Evolutionary conservation across 768 basidiomycete genomes (phyloP), one percentile per base, ranked within the genome.

Genomic region (Leccinum subgranulosum): DNA sequence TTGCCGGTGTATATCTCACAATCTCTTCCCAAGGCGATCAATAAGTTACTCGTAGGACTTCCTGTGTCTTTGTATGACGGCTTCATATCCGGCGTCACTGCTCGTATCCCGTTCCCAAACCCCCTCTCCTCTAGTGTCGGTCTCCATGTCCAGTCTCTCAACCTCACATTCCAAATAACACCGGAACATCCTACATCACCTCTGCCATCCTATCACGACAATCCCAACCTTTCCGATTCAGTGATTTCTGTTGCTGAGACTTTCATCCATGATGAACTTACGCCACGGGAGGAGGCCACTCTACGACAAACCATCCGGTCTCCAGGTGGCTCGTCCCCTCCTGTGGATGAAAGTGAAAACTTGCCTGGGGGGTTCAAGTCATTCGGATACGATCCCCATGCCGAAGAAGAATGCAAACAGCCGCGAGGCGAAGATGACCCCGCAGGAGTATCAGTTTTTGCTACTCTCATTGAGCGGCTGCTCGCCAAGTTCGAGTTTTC

Each of bases 41-140:
- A 96, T 70, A 69, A 76, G 19, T 75, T 88, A 47, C 69, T 95
- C 28, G 69, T 76, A 52, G 82, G 80, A 55, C 70, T 91, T 56
- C 94, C 92, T 3, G 60, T 96, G 25, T 72, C 74, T 52, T 74
- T 96, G 19, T 79, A 84, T 55, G 80, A 86, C 47, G 94, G 95
- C 19, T 81, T 82, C 47, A 79, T 96, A 59, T 83, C 85, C 29
- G 83, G 84, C 51, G 81, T 94, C 51, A 86, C 87, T 15, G 90
- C 85, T 39, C 84, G 85, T 51, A 83, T 97, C 52, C 91, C 92
- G 50, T 90, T 89, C 82, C 88, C 91, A 14, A 93, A 94, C 68
- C 89, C 90, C 34, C 76, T 93, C 52, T 84, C 86, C 2, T 86
- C 88, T 3, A 83, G 81, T 21, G 76, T 94, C 58, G 85, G 87